Evolutionary conservation across 2,329 filamentous ascomycete genomes (phyloP), one percentile per base, ranked within the genome.

Genomic region (Beauveria varroae): DNA sequence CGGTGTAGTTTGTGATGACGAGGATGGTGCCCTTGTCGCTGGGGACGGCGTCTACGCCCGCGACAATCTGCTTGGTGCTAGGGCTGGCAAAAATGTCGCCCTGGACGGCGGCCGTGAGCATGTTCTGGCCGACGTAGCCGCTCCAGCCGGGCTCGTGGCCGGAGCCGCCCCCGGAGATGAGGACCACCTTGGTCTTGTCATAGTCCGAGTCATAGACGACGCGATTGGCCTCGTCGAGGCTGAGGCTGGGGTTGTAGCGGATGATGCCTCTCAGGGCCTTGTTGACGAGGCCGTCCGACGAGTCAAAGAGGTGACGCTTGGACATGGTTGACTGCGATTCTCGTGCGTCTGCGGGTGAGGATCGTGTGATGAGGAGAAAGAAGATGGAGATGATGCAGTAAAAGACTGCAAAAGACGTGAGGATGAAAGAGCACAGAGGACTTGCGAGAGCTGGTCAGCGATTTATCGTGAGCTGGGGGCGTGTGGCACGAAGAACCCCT

Each of bases 21-120:
- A 87, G 74, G 53, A 87, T 80, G 2, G 80, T 81, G 43, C 85
- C 85, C 67, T 74, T 75, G 40, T 78, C 75, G 30, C 76, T 84
- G n/a, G 79, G 82, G 12, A 79, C 81, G 51, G 77, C 76, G 57
- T 81, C 79, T 46, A 87, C 79, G 6, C 79, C 84, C 1, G 84
- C 79, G 9, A 86, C 70, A 60, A 88, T 84, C 71, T 88, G 85
- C 63, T 82, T 83, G 12, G 85, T 84, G 62, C 81, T 85, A 0
- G 85, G 85, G 7, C 80, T 84, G 18, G 85, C 85, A 65, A 88
- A 88, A 65, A 88, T 81, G 67, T 86, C 83, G 49, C 85, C 85
- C 4, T 78, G 79, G 5, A 85, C 85, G 5, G 84, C 80, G 5
- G 83, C 84, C 1, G 82, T 77, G n/a, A 88, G 78, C 72, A 86